Evolutionary conservation across 257 asterid species (phyloP), one percentile per base, ranked within the genome.

Genomic region (Petrea volubilis): DNA sequence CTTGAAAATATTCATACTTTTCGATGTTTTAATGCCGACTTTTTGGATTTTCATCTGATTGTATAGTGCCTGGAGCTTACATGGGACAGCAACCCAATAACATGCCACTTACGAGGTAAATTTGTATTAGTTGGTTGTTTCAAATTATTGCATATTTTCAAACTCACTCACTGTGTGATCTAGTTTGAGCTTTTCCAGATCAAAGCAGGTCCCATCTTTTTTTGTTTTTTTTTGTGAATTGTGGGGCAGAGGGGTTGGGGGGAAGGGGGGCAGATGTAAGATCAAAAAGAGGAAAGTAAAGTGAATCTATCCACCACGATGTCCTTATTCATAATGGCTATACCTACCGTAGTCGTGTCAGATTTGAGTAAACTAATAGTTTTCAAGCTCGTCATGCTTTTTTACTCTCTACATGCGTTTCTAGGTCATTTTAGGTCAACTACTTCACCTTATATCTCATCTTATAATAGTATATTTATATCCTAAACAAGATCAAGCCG

Each of bases 31-130:
- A 6, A 62, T 47, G 43, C 33, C 11, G 15, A 50, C 23, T 10
- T 44, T 4, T 56, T 25, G 31, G 69, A 46, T 77, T 67, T n/a
- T 63, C 60, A 7, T 57, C 33, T 38, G 11, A 40, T 64, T 55
- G 64, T 67, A 52, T 68, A 83, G 73, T 70, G 81, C 69, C 78
- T 71, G 90, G 86, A 67, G 79, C 87, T 74, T 85, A 81, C 82
- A 75, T 69, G 81, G 86, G 80, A 18, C 92, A 83, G 67, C 83
- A 78, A 51, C 17, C 85, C 7, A 71, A 75, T 78, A 80, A 66
- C 83, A 70, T 63, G 78, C 71, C 41, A 44, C 64, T 63, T 51
- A 33, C 78, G 62, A 81, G 84, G 96, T 92, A 85, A 73, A 21
- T 4, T 44, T 64, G 23, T 24, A 20, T 49, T 52, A 28, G 4